A percentile compares a stretch with the other conserved stretches of the same genome.
Conservation (phyloP, 352 stramenopile species). For the Phytophthora foliorum region DNA sequence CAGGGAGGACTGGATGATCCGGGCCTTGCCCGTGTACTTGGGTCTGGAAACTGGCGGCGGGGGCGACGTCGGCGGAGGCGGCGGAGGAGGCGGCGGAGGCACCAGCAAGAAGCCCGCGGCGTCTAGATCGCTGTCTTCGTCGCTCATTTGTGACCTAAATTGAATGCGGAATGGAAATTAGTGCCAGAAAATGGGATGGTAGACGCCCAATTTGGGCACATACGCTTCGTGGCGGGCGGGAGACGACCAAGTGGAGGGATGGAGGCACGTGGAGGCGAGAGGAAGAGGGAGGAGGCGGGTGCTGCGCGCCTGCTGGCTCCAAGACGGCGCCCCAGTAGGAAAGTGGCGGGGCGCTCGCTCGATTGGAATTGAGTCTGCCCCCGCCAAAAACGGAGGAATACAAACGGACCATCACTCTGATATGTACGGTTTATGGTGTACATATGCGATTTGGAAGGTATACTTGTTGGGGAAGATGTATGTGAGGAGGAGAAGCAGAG, state of each 20-base stretch:
- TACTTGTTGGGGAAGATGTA: constrained; percentile 1
- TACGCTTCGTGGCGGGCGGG: not conserved
- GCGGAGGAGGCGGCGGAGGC: constrained; percentile 10
- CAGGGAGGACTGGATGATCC: constrained; percentile 43
- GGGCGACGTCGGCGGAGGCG: constrained; percentile 21
- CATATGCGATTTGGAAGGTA: constrained; percentile 8
- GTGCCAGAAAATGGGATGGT: constrained; percentile 12
- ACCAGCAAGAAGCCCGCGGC: constrained; percentile 26
- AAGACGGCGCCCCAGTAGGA: not conserved
- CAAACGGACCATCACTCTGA: constrained; percentile 11
- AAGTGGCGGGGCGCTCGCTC: constrained; percentile 35
- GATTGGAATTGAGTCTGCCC: constrained; percentile 38
- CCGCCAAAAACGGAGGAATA: constrained; percentile 29
- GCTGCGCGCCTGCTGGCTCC: constrained; percentile 5
- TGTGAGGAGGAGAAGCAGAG: not conserved
- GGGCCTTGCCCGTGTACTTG: constrained; percentile 46
- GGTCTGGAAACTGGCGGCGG: constrained; percentile 11
- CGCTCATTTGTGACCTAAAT: constrained; percentile 30
- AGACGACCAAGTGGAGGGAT: too few species aligned
- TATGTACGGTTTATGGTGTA: constrained; percentile 22
- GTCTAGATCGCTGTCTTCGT: constrained; percentile 42
- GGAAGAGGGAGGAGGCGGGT: not conserved
- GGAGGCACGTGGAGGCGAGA: not conserved
- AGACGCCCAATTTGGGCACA: not conserved
- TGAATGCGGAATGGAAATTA: not conserved